phyloP scores from a whole-genome alignment of 225 moss, liverwort and hornwort genomes.

The Pseudoscleropodium purum region DNA sequence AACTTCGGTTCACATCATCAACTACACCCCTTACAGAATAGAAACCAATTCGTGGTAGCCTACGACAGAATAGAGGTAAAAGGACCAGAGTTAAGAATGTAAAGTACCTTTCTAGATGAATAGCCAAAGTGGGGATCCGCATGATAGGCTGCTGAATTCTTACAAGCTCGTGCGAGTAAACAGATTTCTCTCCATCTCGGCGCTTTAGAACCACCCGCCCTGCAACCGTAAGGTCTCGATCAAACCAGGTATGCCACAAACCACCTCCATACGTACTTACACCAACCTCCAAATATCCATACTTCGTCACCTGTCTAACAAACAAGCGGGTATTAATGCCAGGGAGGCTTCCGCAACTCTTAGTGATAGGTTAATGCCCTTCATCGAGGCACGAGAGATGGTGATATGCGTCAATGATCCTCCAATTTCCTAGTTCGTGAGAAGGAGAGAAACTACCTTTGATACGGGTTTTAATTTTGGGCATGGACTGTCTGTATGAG shows the following conservation, averaged over 20 bases:
- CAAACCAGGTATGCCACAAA: conserved; percentile 99
- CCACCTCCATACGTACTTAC: conserved; percentile 93
- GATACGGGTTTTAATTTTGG: conserved; percentile 79
- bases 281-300: conserved; percentile 84
- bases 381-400: neutral
- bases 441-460: conserved; percentile 44
- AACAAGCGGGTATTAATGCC: neutral
- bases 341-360: neutral
- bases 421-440: neutral
- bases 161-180: conserved; percentile 83
- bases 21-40: neutral
- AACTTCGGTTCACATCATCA: neutral
- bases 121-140: conserved; percentile 86
- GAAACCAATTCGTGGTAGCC: neutral
- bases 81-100: neutral
- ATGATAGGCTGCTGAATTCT: conserved; percentile 72
- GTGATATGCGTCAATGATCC: neutral
- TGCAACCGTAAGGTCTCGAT: conserved; percentile 89
- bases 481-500: conserved; percentile 94
- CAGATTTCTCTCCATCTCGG: conserved; percentile 16
- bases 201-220: conserved; percentile 82
- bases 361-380: neutral
- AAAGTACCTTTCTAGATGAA: conserved; percentile 71
- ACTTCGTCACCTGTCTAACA: conserved; percentile 53
- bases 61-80: neutral